These are phyloP conservation scores for Mortierella antarctica DNA, from an alignment of 192 early-diverging fungal species.

Conservation along the genomic window DNA sequence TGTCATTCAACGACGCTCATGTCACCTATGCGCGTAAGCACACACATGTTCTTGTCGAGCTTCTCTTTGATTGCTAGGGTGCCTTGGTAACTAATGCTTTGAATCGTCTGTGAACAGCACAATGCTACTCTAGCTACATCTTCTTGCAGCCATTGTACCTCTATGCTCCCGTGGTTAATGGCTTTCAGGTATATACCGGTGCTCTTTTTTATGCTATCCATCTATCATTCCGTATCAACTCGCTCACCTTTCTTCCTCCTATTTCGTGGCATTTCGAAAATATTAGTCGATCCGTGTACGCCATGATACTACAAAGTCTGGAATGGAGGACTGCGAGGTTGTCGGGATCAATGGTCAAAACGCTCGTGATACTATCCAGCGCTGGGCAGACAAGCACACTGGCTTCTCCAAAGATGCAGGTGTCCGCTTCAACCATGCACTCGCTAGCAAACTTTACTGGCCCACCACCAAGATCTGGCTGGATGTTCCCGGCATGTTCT, in stretches of 20 bases:
- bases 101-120: not conserved
- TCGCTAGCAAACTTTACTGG: constrained; percentile 7
- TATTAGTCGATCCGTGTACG: constrained; percentile 16
- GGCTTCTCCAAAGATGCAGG: constrained; percentile 35
- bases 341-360: constrained; percentile 20
- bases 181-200: constrained; percentile 10
- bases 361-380: constrained; percentile 5
- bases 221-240: not conserved
- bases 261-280: not conserved
- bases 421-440: constrained; percentile 38
- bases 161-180: constrained; percentile 29
- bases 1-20: constrained; percentile 24
- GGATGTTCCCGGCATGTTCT: not conserved
- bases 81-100: not conserved
- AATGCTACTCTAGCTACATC: constrained; percentile 15
- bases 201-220: not conserved
- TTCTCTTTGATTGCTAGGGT: not conserved
- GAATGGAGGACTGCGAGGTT: constrained; percentile 38
- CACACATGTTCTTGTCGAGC: not conserved
- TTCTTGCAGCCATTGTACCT: constrained; percentile 18
- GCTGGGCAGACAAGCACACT: constrained; percentile 2
- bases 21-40: constrained; percentile 19
- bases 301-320: not conserved
- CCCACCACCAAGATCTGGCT: not conserved
- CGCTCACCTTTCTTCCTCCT: not conserved